Evolutionary conservation across 2,329 filamentous ascomycete genomes (phyloP), one percentile per base, ranked within the genome.

Genomic region (Clarireedia hainanense): DNA sequence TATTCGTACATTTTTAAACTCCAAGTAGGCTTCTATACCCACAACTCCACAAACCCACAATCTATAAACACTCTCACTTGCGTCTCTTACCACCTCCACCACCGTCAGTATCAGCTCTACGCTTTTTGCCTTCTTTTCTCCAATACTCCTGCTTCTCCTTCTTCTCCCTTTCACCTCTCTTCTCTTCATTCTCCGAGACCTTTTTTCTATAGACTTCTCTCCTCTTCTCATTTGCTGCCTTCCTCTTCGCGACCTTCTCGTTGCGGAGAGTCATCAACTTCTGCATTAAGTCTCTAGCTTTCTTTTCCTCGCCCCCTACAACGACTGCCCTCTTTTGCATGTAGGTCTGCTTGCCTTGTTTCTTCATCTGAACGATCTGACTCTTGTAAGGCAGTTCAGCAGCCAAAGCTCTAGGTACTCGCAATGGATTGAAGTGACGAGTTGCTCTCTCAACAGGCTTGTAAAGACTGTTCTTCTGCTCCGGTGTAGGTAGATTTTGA

Each of bases 311-410:
- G 26, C 85, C 85, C 12, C 86, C 79, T 15, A 89, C 73, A 24
- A 95, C 83, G n/a, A 97, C 90, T 14, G 92, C 94, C 9, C 94
- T 88, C 76, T 96, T 96, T 76, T 95, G 90, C 78, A 95, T 79
- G 71, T 99, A 99, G 23, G 91, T 96, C 68, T 85, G 74, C 66
- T 84, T 85, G 70, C 82, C 84, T 75, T 91, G 89, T 58, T 87
- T 84, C 73, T 86, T 87, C 75, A 88, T 92, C 69, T 84, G 76
- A 23, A 86, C 81, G 67, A 96, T 91, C 71, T 99, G 94, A 12
- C 88, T 91, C 70, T 91, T 92, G 82, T 88, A 99, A 5, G 94
- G 94, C 9, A 99, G 81, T 5, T 89, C 83, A 14, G 90, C 86
- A 50, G 91, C 90, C 30, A 95, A 78, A 61, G 87, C 85, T 55